Evolutionary conservation across 208 protist genomes (phyloP).

Genomic region (Novymonas esmeraldas): DNA sequence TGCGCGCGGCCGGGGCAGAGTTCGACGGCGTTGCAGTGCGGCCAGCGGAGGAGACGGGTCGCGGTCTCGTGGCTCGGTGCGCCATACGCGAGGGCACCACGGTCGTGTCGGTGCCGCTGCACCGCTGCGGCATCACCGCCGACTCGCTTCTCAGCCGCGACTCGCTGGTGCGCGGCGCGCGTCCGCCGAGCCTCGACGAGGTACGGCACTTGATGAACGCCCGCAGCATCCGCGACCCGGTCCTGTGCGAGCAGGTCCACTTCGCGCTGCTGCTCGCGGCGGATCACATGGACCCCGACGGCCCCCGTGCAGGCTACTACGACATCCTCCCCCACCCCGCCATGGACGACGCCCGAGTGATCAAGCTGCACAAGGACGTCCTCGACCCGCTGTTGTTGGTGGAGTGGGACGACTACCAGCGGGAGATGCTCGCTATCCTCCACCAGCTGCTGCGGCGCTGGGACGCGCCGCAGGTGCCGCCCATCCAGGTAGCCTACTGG

Average conservation of each 20-base stretch:
- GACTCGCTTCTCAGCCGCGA: conserved; percentile 43
- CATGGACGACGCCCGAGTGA: conserved; percentile 62
- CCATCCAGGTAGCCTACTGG: conserved; percentile 81
- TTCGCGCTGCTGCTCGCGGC: conserved; percentile 71
- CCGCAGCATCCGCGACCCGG: conserved; percentile 65
- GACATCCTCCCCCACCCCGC: conserved; percentile 72
- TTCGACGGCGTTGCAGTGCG: conserved; percentile 55
- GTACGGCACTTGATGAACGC: conserved; percentile 54
- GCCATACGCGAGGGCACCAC: conserved; percentile 60
- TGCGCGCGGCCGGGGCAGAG: conserved; percentile 26
- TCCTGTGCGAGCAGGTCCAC: conserved; percentile 75
- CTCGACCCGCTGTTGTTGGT: conserved; percentile 68
- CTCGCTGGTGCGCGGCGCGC: conserved; percentile 23
- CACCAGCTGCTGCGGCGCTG: conserved; percentile 52
- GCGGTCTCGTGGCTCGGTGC: conserved; percentile 54
- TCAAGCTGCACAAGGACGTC: conserved; percentile 68
- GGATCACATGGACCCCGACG: conserved; percentile 53
- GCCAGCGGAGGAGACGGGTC: conserved; percentile 39
- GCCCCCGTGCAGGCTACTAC: conserved; percentile 58
- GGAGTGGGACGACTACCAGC: conserved; percentile 87
- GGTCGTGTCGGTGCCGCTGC: conserved; percentile 64
- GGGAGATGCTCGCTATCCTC: conserved; percentile 64
- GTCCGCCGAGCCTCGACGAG: conserved; percentile 55
- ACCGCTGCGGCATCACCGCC: conserved; percentile 38
- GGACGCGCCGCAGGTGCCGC: conserved; percentile 40